These are phyloP conservation scores for Entoloma clypeatum DNA, from an alignment of 1,284 basidiomycete species.

Conservation along the genomic window DNA sequence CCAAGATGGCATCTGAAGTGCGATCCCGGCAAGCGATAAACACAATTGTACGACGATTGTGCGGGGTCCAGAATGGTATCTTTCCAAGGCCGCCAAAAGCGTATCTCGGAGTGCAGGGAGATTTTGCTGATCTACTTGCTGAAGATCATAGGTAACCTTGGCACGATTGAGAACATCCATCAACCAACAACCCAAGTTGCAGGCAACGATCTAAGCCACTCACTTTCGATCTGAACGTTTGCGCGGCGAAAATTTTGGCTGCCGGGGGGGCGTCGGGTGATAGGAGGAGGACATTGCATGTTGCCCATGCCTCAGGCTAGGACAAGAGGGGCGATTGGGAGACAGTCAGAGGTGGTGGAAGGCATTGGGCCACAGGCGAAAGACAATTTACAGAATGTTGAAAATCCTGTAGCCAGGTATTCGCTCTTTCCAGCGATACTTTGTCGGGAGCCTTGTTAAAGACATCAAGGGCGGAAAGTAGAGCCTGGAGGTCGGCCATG, in stretches of 20 bases:
- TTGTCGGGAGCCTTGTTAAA: constrained; percentile 81
- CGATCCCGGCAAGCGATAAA: constrained; percentile 86
- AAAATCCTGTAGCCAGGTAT: constrained; percentile 92
- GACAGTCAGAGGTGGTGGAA: constrained; percentile 58
- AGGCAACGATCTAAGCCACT: constrained; percentile 25
- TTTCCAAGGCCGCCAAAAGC: constrained; percentile 72
- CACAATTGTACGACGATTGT: constrained; percentile 89
- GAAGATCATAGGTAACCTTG: constrained; percentile 93
- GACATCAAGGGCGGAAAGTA: constrained; percentile 71
- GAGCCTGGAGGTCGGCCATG: constrained; percentile 67
- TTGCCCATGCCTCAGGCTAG: constrained; percentile 95
- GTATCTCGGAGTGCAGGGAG: constrained; percentile 84
- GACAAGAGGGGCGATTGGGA: constrained; percentile 46
- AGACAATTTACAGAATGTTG: constrained; percentile 91
- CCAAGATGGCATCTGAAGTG: constrained; percentile 92
- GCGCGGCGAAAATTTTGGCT: constrained; percentile 92
- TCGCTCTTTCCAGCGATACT: constrained; percentile 77
- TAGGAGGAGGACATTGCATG: constrained; percentile 87
- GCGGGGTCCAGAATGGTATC: constrained; percentile 72
- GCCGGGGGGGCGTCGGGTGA: constrained; percentile 76
- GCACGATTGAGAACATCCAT: constrained; percentile 26
- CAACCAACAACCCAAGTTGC: constrained; percentile 7
- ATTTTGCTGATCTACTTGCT: constrained; percentile 77
- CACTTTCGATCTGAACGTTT: constrained; percentile 95
- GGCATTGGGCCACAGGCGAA: constrained; percentile 63